Evolutionary conservation across 257 asterid genomes (phyloP).

Genomic region (Striga asiatica): DNA sequence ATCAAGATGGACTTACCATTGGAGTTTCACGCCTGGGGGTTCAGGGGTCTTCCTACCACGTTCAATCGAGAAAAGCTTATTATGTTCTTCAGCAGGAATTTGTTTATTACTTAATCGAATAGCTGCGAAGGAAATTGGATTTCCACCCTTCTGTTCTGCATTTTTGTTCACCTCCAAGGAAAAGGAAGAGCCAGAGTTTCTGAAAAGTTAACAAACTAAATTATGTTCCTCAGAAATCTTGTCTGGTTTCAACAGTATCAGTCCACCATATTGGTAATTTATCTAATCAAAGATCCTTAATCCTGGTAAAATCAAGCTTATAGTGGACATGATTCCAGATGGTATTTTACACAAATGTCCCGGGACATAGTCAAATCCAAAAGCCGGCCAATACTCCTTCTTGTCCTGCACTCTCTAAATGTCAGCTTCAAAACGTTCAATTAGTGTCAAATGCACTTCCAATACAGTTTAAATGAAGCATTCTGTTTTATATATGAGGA

Average conservation of each 20-base stretch:
- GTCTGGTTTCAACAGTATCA: not conserved
- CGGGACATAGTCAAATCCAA: too few relatives aligned
- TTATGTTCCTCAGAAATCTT: not conserved
- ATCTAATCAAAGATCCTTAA: not conserved
- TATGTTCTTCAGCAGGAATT: constrained; percentile 17
- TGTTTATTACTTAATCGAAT: constrained; percentile 22
- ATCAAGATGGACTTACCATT: constrained; percentile 32
- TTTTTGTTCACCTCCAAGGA: constrained; percentile 27
- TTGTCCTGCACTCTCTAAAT: too few relatives aligned
- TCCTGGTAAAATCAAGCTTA: not conserved
- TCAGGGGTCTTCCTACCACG: constrained; percentile 24
- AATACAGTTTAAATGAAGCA: not conserved
- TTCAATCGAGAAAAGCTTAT: constrained; percentile 28
- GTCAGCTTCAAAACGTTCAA: too few relatives aligned
- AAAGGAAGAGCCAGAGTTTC: constrained; percentile 28
- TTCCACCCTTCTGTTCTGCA: constrained; percentile 24
- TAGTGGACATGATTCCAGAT: not conserved
- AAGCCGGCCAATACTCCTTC: too few relatives aligned
- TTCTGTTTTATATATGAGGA: not conserved
- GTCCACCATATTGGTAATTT: not conserved
- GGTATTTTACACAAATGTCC: not conserved
- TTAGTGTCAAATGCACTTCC: too few relatives aligned
- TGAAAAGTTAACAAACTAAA: constrained; percentile 16
- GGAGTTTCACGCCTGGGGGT: constrained; percentile 31
- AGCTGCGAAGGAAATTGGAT: constrained; percentile 24